A percentile compares a stretch with the other conserved stretches of the same genome.
Conservation (phyloP, 2,329 filamentous ascomycete genomes). For the Colletotrichum sansevieriae region DNA sequence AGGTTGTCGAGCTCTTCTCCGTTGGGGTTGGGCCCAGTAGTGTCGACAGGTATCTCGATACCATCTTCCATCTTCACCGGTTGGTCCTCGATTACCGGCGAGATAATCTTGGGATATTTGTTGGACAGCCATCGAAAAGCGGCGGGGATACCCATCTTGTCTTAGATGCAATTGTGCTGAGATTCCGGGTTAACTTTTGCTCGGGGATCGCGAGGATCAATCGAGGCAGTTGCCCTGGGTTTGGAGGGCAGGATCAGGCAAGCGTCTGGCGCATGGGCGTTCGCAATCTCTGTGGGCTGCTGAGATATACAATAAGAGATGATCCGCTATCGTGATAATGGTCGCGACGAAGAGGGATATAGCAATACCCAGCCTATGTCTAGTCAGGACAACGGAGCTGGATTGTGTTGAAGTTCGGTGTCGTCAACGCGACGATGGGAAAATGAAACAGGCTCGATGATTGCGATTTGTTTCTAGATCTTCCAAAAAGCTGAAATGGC, state of each 20-base stretch:
- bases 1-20: constrained; percentile 98
- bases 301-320: not conserved
- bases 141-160: constrained; percentile 89
- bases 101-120: constrained; percentile 98
- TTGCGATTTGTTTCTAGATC: too few species aligned
- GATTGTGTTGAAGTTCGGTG: not conserved
- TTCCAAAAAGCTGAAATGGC: too few species aligned
- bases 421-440: not conserved
- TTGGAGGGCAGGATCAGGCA: not conserved
- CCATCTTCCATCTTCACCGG: constrained; percentile 86
- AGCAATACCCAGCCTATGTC: too few species aligned
- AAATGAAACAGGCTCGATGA: not conserved
- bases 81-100: constrained; percentile 87
- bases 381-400: not conserved
- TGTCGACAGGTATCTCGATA: constrained; percentile 85
- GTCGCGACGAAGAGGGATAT: too few species aligned
- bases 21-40: constrained; percentile 89
- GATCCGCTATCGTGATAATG: too few species aligned
- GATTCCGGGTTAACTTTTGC: not conserved
- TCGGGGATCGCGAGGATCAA: not conserved
- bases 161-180: not conserved
- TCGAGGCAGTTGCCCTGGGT: not conserved
- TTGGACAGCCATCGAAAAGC: constrained; percentile 96
- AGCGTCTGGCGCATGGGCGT: constrained; percentile 8
- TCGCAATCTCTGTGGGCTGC: not conserved